Conservation (phyloP, 768 basidiomycete species). For the Psilocybe cubensis region DNA sequence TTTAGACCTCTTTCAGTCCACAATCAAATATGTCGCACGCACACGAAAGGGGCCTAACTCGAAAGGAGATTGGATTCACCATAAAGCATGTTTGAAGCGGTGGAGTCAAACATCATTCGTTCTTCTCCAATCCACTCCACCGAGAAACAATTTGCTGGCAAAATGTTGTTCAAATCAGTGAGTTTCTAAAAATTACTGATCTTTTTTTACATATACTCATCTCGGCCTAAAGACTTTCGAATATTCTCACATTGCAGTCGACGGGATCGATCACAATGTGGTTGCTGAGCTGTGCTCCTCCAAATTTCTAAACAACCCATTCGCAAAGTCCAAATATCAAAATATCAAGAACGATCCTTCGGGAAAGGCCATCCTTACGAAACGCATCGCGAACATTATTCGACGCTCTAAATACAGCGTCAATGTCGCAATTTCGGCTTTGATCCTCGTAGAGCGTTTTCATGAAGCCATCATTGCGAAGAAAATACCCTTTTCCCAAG, state of each 20-base stretch:
- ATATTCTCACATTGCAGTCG: conserved; percentile 13
- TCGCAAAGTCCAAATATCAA: conserved; percentile 7
- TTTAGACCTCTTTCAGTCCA: not conserved
- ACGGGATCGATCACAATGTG: conserved; percentile 18
- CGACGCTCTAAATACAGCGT: conserved; percentile 14
- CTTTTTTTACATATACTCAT: not conserved
- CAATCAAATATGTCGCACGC: not conserved
- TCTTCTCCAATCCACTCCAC: too few species aligned
- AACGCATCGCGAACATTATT: conserved; percentile 16
- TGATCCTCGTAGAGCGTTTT: conserved; percentile 15
- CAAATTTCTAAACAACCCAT: conserved; percentile 6
- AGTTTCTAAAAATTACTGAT: not conserved
- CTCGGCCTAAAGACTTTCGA: conserved; percentile 12
- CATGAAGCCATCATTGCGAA: conserved; percentile 8
- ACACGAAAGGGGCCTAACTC: not conserved
- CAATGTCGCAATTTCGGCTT: conserved; percentile 12
- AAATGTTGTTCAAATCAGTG: conserved; percentile 4
- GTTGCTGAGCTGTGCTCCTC: conserved; percentile 17
- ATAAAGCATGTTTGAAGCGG: too few species aligned
- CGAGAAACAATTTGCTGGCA: not conserved
- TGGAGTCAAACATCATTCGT: too few species aligned
- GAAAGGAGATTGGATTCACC: not conserved
- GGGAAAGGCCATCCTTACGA: conserved; percentile 8
- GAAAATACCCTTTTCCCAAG: not conserved
- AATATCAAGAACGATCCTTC: not conserved